Evolutionary conservation across 805 yeast genomes (phyloP), one percentile per base, ranked within the genome.

Genomic region (Saccharomycopsis sp.): DNA sequence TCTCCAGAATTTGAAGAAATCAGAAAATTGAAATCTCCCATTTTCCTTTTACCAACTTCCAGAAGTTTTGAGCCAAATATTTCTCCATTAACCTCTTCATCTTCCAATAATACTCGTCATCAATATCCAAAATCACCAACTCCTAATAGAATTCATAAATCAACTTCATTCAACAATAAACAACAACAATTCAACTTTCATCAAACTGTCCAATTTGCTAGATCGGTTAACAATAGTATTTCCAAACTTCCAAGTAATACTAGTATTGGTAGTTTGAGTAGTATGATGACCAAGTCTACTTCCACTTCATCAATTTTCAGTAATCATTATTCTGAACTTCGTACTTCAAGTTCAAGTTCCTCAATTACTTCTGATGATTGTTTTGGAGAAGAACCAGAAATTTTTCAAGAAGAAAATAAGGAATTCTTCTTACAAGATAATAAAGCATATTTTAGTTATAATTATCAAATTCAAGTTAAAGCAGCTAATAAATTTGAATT

Each of bases 221-320:
- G 44, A 26, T 36, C 39, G 8, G 14, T 35, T 20, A 42, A 38
- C 36, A 42, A 34, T 23, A 15, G 23, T 25, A 12, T 32, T 15
- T 8, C 34, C 6, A 20, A 10, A 5, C 21, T 31, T 31, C 13
- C 33, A 15, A 31, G 17, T 13, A 31, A 21, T 18, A 31, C 33
- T 12, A 25, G 36, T 17, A 21, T 5, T 21, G 26, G 12, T 5
- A 14, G 19, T 21, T 10, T 25, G 18, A 13, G 8, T 21, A 25
- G 29, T 17, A 21, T 15, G 5, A 5, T 19, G 8, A 14, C 36
- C 15, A 35, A 35, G 2, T 35, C 38, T 17, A 27, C 20, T 14
- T 27, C 31, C 21, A n/a, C 21, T 19, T 35, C 38, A 6, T 26
- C 32, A 6, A 17, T 35, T 5, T 35, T 35, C 31, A 33, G 36